Conservation (phyloP, 169 alveolate genomes). For the Plasmodium malariae region DNA sequence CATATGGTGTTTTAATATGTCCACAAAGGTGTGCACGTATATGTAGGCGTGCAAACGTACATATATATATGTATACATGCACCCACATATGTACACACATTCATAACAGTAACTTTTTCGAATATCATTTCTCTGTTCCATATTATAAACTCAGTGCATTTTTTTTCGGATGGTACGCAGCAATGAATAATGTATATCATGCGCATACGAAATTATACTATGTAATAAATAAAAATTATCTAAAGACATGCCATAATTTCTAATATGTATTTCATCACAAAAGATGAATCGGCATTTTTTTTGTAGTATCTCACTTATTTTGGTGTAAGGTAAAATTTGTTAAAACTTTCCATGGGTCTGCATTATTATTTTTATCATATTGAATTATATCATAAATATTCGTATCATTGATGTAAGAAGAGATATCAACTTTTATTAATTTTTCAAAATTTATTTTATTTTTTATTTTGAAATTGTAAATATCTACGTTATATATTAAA, state of each 20-base stretch:
- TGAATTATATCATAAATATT: constrained; percentile 52
- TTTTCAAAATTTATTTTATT: constrained; percentile 57
- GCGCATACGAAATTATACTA: too few relatives aligned
- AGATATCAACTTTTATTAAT: constrained; percentile 42
- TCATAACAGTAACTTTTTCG: too few relatives aligned
- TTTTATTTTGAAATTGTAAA: constrained; percentile 53
- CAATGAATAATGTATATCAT: too few relatives aligned
- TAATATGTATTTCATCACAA: too few relatives aligned
- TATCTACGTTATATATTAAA: constrained; percentile 45
- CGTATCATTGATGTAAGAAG: constrained; percentile 56
- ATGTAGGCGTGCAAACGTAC: neutral
- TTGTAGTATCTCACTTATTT: constrained; percentile 24
- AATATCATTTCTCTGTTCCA: too few relatives aligned
- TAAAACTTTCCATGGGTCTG: constrained; percentile 41
- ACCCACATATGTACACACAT: neutral
- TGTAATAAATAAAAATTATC: too few relatives aligned
- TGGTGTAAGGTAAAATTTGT: constrained; percentile 41
- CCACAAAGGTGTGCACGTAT: neutral
- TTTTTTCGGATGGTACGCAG: too few relatives aligned
- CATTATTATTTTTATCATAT: constrained; percentile 32
- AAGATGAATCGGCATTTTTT: too few relatives aligned
- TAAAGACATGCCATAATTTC: too few relatives aligned
- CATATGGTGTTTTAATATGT: too few relatives aligned
- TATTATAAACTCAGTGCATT: too few relatives aligned
- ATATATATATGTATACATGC: neutral